phyloP scores from a whole-genome alignment of 1,284 basidiomycete species.

The Athelia psychrophila region DNA sequence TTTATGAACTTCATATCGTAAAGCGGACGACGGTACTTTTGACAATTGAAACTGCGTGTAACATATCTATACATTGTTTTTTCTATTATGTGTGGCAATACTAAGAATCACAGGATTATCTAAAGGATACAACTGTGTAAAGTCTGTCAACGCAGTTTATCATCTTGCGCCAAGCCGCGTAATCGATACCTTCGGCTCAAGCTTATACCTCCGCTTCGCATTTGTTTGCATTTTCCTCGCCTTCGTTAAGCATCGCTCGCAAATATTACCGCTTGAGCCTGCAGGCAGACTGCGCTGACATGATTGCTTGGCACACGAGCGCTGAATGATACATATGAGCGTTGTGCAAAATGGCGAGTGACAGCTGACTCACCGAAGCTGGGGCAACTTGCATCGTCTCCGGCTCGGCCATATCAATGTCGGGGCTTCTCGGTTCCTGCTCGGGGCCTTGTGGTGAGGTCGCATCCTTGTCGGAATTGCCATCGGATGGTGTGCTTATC shows the following conservation, averaged over 20 bases:
- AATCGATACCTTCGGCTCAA: conserved; percentile 33
- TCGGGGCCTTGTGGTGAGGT: not conserved
- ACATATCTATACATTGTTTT: too few relatives aligned
- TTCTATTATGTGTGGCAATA: too few relatives aligned
- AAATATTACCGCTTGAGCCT: conserved; percentile 27
- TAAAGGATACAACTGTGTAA: too few relatives aligned
- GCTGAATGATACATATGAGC: conserved; percentile 10
- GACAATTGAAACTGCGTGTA: too few relatives aligned
- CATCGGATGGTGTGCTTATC: not conserved
- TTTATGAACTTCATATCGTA: too few relatives aligned
- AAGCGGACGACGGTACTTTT: too few relatives aligned
- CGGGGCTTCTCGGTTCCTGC: not conserved
- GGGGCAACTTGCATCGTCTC: too few relatives aligned
- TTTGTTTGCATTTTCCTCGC: conserved; percentile 41
- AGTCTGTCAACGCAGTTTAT: too few relatives aligned
- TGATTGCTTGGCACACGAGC: conserved; percentile 22
- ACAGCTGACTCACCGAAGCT: not conserved
- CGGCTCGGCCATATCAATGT: not conserved
- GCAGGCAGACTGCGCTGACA: conserved; percentile 30
- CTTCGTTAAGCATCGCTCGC: conserved; percentile 40
- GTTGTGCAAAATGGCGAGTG: not conserved
- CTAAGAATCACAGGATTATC: too few relatives aligned
- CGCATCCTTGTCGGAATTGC: not conserved
- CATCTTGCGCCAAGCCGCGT: not conserved
- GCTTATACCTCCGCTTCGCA: conserved; percentile 39